A percentile compares a stretch with the other conserved stretches of the same genome.
Evolutionary conservation across 805 yeast genomes (phyloP).

Genomic region (Candida ponderosae): DNA sequence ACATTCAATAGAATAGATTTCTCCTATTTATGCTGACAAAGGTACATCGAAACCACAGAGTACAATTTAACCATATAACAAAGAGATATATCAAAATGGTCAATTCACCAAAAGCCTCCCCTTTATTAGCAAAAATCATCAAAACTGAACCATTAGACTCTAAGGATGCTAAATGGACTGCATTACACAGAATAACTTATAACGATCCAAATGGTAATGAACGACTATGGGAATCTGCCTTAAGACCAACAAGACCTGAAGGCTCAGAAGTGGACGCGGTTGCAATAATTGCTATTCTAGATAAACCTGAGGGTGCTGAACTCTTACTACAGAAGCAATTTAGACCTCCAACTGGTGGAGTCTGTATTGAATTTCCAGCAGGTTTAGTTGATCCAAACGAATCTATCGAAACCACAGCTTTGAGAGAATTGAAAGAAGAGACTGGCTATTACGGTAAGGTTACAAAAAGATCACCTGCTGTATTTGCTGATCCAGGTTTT

Average conservation of each 20-base stretch:
- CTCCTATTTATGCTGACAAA: no score
- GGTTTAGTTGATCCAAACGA: conserved; percentile 88
- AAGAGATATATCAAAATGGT: conserved; percentile 1
- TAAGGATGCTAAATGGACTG: conserved; percentile 57
- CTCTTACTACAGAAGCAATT: conserved; percentile 73
- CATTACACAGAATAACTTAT: conserved; percentile 58
- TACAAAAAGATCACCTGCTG: conserved; percentile 33
- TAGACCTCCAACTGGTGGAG: conserved; percentile 86
- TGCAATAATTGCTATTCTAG: conserved; percentile 72
- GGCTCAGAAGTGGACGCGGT: conserved; percentile 70
- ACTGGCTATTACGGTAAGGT: conserved; percentile 83
- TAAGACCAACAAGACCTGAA: conserved; percentile 27
- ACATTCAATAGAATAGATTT: no score
- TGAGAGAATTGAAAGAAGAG: conserved; percentile 84
- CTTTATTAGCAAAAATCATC: conserved; percentile 27
- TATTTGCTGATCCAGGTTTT: conserved; percentile 79
- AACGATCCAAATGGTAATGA: conserved; percentile 60
- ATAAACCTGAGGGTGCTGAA: conserved; percentile 41
- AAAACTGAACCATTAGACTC: conserved; percentile 24
- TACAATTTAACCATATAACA: background rate
- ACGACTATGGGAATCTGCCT: conserved; percentile 89
- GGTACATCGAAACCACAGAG: no score
- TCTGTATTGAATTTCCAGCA: conserved; percentile 92
- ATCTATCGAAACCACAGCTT: conserved; percentile 68
- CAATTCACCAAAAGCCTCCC: conserved; percentile 22